Percentiles rank a stretch among this genome's conserved stretches.
Evolutionary conservation across 2,329 filamentous ascomycete species (phyloP).

Genomic region (Cladorrhinum sp.): DNA sequence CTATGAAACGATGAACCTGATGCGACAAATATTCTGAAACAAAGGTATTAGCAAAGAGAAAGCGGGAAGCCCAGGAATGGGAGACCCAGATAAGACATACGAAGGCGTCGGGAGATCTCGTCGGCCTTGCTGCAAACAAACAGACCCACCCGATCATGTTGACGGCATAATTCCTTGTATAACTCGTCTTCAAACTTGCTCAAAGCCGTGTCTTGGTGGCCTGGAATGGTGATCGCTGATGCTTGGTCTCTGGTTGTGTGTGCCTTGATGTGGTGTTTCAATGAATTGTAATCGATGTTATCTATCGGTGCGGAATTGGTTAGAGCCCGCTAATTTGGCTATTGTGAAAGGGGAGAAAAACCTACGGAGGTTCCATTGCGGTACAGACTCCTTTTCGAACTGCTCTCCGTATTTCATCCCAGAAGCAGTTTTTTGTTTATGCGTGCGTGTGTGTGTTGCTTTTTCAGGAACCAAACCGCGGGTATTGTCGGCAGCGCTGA

Average conservation of each 20-base stretch:
- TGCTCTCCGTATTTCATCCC: slow-evolving; percentile 75
- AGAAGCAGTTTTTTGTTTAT: not conserved
- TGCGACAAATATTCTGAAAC: slow-evolving; percentile 46
- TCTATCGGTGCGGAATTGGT: slow-evolving; percentile 44
- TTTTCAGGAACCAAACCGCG: not conserved
- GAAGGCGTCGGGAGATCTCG: slow-evolving; percentile 68
- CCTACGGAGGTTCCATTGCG: slow-evolving; percentile 74
- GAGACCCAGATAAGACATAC: slow-evolving; percentile 38
- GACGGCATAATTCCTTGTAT: slow-evolving; percentile 65
- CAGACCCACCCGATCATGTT: slow-evolving; percentile 74
- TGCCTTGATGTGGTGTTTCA: slow-evolving; percentile 80
- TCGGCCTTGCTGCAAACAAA: slow-evolving; percentile 79
- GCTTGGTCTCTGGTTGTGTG: slow-evolving; percentile 71
- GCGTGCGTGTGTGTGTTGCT: not conserved
- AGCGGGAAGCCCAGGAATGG: not conserved
- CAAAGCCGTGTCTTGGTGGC: slow-evolving; percentile 58
- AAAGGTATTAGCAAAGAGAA: slow-evolving; percentile 23
- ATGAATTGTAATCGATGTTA: slow-evolving; percentile 85
- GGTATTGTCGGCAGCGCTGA: slow-evolving; percentile 8
- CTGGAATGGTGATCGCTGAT: slow-evolving; percentile 69
- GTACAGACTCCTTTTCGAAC: slow-evolving; percentile 71
- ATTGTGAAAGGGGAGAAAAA: not conserved
- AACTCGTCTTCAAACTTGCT: slow-evolving; percentile 68
- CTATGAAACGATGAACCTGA: slow-evolving; percentile 46
- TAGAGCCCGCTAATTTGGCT: not conserved